phyloP scores from a whole-genome alignment of 2,329 filamentous ascomycete species.

The Scleromitrula shiraiana region DNA sequence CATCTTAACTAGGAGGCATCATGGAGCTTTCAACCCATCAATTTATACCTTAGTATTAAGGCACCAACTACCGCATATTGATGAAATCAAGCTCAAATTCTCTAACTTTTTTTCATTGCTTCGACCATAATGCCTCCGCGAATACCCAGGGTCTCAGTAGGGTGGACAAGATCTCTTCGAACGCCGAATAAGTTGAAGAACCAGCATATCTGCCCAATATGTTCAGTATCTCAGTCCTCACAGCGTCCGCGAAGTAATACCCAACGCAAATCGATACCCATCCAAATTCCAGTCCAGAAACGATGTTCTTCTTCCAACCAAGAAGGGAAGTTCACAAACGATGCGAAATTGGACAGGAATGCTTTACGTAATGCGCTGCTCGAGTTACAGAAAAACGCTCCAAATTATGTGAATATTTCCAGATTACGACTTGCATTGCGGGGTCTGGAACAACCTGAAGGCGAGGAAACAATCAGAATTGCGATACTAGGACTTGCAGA shows the following conservation, averaged over 20 bases:
- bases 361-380: slow-evolving; percentile 38
- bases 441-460: slow-evolving; percentile 49
- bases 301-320: slow-evolving; percentile 5
- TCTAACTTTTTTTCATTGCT: background rate
- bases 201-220: slow-evolving; percentile 23
- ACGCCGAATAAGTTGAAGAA: slow-evolving; percentile 7
- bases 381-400: slow-evolving; percentile 52
- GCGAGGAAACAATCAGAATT: slow-evolving; percentile 50
- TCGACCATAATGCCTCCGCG: slow-evolving; percentile 28
- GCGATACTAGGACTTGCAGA: slow-evolving; percentile 45
- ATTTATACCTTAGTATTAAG: slow-evolving; percentile 8
- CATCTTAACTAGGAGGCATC: too few species aligned
- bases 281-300: slow-evolving; percentile 11
- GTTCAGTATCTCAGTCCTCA: slow-evolving; percentile 14
- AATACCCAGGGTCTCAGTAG: slow-evolving; percentile 20
- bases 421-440: slow-evolving; percentile 63
- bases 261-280: slow-evolving; percentile 7
- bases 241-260: slow-evolving; percentile 5
- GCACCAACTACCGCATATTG: background rate
- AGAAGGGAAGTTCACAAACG: background rate
- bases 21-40: background rate
- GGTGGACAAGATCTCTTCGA: slow-evolving; percentile 11
- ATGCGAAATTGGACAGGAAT: slow-evolving; percentile 6
- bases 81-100: background rate
- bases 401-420: slow-evolving; percentile 58